phyloP scores from a whole-genome alignment of 495 filamentous ascomycete species.

The Recurvomyces mirabilis region DNA sequence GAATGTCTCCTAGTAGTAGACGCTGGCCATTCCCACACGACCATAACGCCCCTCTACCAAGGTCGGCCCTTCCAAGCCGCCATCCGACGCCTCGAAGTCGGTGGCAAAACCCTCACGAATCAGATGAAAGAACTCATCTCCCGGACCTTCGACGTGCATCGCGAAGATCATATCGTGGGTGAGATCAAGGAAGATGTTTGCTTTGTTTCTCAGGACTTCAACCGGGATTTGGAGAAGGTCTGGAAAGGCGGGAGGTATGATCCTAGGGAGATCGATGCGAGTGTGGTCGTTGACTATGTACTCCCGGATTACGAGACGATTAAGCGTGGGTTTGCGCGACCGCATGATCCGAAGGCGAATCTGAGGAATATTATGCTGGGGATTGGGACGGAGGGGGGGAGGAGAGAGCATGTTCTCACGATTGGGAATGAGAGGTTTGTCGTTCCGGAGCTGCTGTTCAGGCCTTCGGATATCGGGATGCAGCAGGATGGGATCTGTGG shows the following conservation, averaged over 20 bases:
- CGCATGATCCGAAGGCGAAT: conserved; percentile 52
- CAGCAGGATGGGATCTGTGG: conserved; percentile 73
- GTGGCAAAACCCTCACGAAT: conserved; percentile 91
- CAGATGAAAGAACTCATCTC: conserved; percentile 84
- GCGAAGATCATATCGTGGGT: conserved; percentile 84
- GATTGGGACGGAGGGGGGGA: conserved; percentile 41
- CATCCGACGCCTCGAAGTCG: conserved; percentile 78
- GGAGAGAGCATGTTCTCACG: conserved; percentile 70
- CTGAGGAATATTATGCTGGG: conserved; percentile 44
- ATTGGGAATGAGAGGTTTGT: conserved; percentile 85
- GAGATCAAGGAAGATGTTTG: conserved; percentile 89
- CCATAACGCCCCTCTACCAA: conserved; percentile 73
- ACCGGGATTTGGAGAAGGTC: conserved; percentile 61
- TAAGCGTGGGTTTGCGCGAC: conserved; percentile 59
- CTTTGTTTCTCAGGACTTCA: conserved; percentile 65
- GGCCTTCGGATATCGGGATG: conserved; percentile 75
- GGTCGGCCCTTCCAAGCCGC: conserved; percentile 70
- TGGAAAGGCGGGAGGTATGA: conserved; percentile 63
- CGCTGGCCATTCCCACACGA: conserved; percentile 86
- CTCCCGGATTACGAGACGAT: conserved; percentile 78
- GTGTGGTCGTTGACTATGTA: conserved; percentile 81
- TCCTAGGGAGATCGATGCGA: conserved; percentile 39
- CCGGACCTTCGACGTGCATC: conserved; percentile 85
- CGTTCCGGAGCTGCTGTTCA: conserved; percentile 84
- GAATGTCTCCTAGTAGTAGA: conserved; percentile 85